These are phyloP conservation scores for Chlorophyllum brunneum DNA, from an alignment of 768 basidiomycete genomes.

Conservation along the genomic window DNA sequence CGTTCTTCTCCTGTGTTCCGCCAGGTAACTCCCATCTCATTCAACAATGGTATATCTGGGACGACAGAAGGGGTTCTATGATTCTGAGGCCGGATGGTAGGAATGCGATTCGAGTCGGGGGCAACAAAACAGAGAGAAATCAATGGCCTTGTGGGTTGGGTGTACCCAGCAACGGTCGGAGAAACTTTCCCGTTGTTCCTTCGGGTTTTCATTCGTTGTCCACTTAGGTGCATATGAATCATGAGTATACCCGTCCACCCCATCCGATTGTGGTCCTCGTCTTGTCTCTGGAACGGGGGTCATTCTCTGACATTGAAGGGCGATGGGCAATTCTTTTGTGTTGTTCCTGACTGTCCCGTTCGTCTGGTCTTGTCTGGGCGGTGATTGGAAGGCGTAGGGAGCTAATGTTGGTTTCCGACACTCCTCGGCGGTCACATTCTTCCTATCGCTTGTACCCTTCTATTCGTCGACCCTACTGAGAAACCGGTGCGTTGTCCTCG, in stretches of 20 bases:
- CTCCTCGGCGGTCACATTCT: background rate
- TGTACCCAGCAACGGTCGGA: background rate
- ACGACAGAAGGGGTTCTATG: too few relatives aligned
- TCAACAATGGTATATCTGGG: too few relatives aligned
- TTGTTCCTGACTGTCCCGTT: background rate
- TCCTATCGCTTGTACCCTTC: background rate
- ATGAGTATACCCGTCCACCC: too few relatives aligned
- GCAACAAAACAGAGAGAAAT: background rate
- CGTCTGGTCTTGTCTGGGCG: background rate
- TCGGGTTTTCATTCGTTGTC: too few relatives aligned
- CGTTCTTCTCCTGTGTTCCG: background rate
- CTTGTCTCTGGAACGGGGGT: too few relatives aligned
- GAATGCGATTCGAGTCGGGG: slow-evolving; percentile 4
- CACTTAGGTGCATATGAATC: too few relatives aligned
- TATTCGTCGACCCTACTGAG: background rate
- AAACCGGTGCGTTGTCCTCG: background rate
- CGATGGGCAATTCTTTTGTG: too few relatives aligned
- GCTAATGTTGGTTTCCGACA: background rate
- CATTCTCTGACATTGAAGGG: too few relatives aligned
- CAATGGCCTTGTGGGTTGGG: background rate
- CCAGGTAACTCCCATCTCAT: too few relatives aligned
- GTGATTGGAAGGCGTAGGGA: background rate
- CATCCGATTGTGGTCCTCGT: too few relatives aligned
- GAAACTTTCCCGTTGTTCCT: background rate
- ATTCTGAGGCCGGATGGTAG: background rate